Conservation (phyloP, 768 basidiomycete species). For the Xerocomellus amylosporus region DNA sequence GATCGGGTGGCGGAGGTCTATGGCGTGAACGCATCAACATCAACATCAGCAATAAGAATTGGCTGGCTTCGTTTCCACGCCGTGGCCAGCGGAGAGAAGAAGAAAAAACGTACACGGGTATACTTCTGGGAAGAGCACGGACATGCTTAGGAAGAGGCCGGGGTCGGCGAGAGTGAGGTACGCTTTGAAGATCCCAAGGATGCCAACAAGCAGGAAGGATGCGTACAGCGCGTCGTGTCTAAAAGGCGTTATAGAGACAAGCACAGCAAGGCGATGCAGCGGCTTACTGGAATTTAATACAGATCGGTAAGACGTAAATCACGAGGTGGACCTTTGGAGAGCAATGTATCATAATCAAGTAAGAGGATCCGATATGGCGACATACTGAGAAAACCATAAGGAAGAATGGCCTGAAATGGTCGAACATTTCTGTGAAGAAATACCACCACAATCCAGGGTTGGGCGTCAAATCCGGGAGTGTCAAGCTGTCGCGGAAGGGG, state of each 20-base stretch:
- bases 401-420: slow-evolving; percentile 95
- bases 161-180: slow-evolving; percentile 91
- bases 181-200: slow-evolving; percentile 83
- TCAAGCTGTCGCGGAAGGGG: slow-evolving; percentile 47
- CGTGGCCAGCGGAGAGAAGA: background rate
- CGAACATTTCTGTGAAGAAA: slow-evolving; percentile 99
- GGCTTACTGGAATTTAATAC: slow-evolving; percentile 81
- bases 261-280: background rate
- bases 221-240: slow-evolving; percentile 88
- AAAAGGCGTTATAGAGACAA: background rate
- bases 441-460: slow-evolving; percentile 98
- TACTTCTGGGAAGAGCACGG: slow-evolving; percentile 79
- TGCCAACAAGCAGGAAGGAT: slow-evolving; percentile 67
- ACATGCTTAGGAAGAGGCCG: slow-evolving; percentile 80
- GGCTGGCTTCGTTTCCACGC: background rate
- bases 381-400: slow-evolving; percentile 88
- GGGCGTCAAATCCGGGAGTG: slow-evolving; percentile 86
- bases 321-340: slow-evolving; percentile 67
- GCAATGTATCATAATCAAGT: background rate
- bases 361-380: background rate
- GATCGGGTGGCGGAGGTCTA: slow-evolving; percentile 84
- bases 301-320: slow-evolving; percentile 81
- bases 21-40: background rate
- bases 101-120: slow-evolving; percentile 62
- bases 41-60: background rate